Evolutionary conservation across 148 eudicot species (phyloP).

Genomic region (Euryodendron excelsum): DNA sequence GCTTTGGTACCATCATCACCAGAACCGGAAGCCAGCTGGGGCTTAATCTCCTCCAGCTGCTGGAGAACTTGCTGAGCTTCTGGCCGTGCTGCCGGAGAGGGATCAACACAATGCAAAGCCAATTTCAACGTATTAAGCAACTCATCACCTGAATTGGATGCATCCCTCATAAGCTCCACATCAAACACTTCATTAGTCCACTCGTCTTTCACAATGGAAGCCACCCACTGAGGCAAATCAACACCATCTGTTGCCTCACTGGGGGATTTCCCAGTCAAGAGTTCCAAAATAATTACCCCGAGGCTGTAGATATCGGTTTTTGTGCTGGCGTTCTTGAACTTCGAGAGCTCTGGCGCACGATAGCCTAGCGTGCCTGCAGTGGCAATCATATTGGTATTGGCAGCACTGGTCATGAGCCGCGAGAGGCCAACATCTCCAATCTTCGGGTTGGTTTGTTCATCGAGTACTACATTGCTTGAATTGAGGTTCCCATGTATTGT

Average conservation of each 20-base stretch:
- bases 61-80: constrained; percentile 36
- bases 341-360: constrained; percentile 82
- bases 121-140: constrained; percentile 36
- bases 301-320: constrained; percentile 82
- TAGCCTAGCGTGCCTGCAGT: constrained; percentile 74
- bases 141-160: constrained; percentile 33
- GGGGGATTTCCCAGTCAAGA: constrained; percentile 76
- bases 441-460: constrained; percentile 55
- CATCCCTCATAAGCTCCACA: constrained; percentile 40
- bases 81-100: constrained; percentile 37
- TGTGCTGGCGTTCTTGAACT: constrained; percentile 54
- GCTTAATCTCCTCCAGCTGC: constrained; percentile 42
- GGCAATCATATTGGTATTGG: constrained; percentile 63
- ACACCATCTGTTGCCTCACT: constrained; percentile 34
- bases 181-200: constrained; percentile 54
- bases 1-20: background rate
- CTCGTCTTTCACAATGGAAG: constrained; percentile 47
- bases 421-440: constrained; percentile 75
- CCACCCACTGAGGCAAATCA: constrained; percentile 49
- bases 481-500: constrained; percentile 69
- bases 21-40: constrained; percentile 9
- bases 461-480: constrained; percentile 64
- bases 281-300: constrained; percentile 73
- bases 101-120: constrained; percentile 52
- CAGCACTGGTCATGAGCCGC: constrained; percentile 66